phyloP scores from a whole-genome alignment of 140 eudicot species.

The Flaveria floridana region DNA sequence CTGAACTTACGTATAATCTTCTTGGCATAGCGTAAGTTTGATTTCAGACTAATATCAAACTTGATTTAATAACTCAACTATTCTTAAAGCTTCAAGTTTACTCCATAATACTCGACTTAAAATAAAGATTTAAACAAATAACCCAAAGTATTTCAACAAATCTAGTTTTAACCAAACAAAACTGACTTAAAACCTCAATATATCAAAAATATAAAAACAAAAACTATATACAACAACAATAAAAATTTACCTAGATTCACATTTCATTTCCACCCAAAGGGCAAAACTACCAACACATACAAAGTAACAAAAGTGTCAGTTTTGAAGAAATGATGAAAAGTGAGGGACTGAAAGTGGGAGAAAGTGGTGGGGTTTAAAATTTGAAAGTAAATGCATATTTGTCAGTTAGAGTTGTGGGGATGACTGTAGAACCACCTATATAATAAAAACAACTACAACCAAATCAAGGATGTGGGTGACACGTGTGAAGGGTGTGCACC shows the following conservation, averaged over 20 bases:
- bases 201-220: not conserved
- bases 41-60: not conserved
- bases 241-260: not conserved
- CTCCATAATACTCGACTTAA: not conserved
- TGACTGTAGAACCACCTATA: slow-evolving; percentile 36
- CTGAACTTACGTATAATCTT: not conserved
- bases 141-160: too few relatives aligned
- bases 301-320: not conserved
- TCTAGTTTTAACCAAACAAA: not conserved
- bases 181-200: not conserved
- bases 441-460: slow-evolving; percentile 24
- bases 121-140: not conserved
- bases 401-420: slow-evolving; percentile 42
- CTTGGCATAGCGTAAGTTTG: not conserved
- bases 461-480: slow-evolving; percentile 34
- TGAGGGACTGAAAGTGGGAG: slow-evolving; percentile 26
- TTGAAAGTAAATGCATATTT: slow-evolving; percentile 33
- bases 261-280: not conserved
- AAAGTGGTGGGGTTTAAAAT: slow-evolving; percentile 27
- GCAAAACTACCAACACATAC: not conserved
- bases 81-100: too few relatives aligned
- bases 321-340: slow-evolving; percentile 7
- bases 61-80: too few relatives aligned
- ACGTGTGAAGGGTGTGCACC: slow-evolving; percentile 31
- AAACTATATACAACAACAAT: not conserved